Base-by-base conservation (phyloP, 495 filamentous ascomycete species). In the Gamarada debralockiae region DNA sequence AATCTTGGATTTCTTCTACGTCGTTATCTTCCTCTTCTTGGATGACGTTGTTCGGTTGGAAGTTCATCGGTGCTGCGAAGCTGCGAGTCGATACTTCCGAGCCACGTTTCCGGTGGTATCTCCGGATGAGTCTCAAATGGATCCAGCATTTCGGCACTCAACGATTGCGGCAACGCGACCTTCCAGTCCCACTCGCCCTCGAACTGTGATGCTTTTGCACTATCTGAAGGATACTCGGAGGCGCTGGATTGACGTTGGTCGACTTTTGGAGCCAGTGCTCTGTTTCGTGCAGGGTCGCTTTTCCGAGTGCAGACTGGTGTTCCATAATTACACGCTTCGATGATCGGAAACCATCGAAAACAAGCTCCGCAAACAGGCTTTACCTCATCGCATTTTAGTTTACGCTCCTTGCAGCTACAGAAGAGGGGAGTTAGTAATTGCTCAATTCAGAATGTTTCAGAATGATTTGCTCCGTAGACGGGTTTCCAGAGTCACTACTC, bases 41-140 rank as follows among this genome's bases (percentile, higher is more conserved):
- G 21, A 59, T 57, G 44, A 63, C 50, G 53, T 15, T 58, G 43
- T 50, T 36, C n/a, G 33, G 54, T 44, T 38, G 53, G 37, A 23
- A 65, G 44, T 46, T 67, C 38, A 45, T 60, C 44, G 60, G 61
- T 55, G 57, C 55, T 36, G 61, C 63, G 38, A 80, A 73, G 51
- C 75, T 76, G 10, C 77, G 68, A 14, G 69, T 65, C 2, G 82
- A 81, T 34, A 75, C 57, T 54, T 79, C 82, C 2, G 83, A 82
- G 0, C 63, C 61, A 8, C 72, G 70, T 47, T 81, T 83, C 37
- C 69, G 62, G 48, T 80, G 76, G 24, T 52, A 48, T 53, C 15
- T 37, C 14, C 0, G 55, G 55, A 29, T 57, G 33, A 2, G 49
- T 43, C 1, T 7, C 12, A 49, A 57, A 57, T 1, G 49, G 48